Percentiles rank a stretch among this genome's conserved stretches.
These are phyloP conservation scores for Ceratopteris richardii DNA, from an alignment of 75 land plant genomes.

Conservation along the genomic window DNA sequence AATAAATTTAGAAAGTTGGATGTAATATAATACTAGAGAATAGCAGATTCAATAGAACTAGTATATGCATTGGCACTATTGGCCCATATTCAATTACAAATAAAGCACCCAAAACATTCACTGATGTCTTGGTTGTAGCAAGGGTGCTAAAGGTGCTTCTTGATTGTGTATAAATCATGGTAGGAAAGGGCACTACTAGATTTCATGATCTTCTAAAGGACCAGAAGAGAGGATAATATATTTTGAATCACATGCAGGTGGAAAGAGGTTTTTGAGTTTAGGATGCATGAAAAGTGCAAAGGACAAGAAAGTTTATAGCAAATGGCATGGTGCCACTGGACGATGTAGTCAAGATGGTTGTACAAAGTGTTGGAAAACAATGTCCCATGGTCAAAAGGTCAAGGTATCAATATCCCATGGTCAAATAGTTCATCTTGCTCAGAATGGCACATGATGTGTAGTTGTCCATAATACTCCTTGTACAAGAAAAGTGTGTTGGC, in stretches of 20 bases:
- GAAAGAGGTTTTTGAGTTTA: slow-evolving; percentile 63
- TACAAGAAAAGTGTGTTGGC: too few relatives aligned
- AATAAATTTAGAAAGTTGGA: too few relatives aligned
- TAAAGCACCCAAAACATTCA: slow-evolving; percentile 4
- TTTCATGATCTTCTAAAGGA: slow-evolving; percentile 70
- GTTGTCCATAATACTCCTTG: too few relatives aligned
- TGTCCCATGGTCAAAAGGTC: too few relatives aligned
- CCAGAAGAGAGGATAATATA: slow-evolving; percentile 83
- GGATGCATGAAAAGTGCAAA: slow-evolving; percentile 95
- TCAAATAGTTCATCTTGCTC: too few relatives aligned
- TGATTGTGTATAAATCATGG: slow-evolving; percentile 92
- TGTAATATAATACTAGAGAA: too few relatives aligned
- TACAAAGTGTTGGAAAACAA: too few relatives aligned
- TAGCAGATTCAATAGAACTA: too few relatives aligned
- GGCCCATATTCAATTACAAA: neutral
- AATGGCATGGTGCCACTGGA: slow-evolving; percentile 88
- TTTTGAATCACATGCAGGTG: slow-evolving; percentile 96
- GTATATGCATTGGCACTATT: too few relatives aligned
- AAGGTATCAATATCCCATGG: too few relatives aligned
- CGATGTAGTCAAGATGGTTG: slow-evolving; percentile 75
- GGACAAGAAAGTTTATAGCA: slow-evolving; percentile 82
- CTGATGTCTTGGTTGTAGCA: slow-evolving; percentile 62
- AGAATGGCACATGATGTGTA: too few relatives aligned
- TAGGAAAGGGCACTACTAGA: slow-evolving; percentile 79
- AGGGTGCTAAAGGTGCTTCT: slow-evolving; percentile 94